Evolutionary conservation across 495 filamentous ascomycete genomes (phyloP), one percentile per base, ranked within the genome.

Genomic region (Articulospora tetracladia): DNA sequence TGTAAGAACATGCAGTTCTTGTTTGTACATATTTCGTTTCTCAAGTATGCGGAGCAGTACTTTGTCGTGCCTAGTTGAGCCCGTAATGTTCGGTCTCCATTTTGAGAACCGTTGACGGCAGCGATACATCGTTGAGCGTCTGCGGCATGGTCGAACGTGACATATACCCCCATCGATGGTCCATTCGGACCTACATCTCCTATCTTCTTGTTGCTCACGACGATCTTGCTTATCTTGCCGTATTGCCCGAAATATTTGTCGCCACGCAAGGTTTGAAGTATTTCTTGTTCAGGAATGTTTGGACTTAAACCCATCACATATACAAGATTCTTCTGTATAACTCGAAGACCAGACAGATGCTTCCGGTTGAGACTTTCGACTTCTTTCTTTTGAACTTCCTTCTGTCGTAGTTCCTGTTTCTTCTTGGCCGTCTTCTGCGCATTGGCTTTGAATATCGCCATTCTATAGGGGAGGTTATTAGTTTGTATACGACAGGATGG

Each of bases 41-140:
- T 86, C 24, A 99, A 80, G 78, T 93, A 99, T 10, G 94, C 94
- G 0, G 94, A 98, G 73, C 94, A 99, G 70, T 99, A 99, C 72
- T 99, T 99, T 1, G 95, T 99, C 8, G 95, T 99, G 22, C 95
- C 95, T 55, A 95, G 90, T 72, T 98, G 95, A 4, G 95, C 95
- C 68, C 93, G 83, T 26, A 99, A 74, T 28, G 89, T 80, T 55
- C 94, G 77, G 58, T 96, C 94, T 10, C 90, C 90, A 70, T 99
- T 99, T 55, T 85, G 82, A 17, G 92, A 96, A 12, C 91, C 91
- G 70, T 99, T 91, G 1, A 99, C 94, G 30, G 92, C 89, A 44
- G 82, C 79, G 60, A 99, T 99, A 72, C 95, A 99, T 8, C 78
- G 83, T 13, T 84, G 85, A 23, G 95, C 95, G 76, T 97, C 95